Conservation (phyloP, 2,329 filamentous ascomycete species). For the Ilyonectria sp. region DNA sequence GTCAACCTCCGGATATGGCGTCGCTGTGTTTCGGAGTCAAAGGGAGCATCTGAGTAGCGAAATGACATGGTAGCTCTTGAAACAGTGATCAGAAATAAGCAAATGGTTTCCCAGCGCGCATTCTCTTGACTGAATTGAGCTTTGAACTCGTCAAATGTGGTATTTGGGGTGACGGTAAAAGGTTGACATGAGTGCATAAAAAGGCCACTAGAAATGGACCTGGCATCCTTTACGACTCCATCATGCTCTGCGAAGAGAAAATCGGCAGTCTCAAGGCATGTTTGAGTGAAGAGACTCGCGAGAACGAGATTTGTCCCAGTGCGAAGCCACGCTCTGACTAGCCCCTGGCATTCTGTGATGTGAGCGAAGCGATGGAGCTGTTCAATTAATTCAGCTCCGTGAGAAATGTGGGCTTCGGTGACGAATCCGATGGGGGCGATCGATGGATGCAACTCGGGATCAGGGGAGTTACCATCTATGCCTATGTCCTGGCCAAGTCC, state of each 20-base stretch:
- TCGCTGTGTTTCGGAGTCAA: slow-evolving; percentile 31
- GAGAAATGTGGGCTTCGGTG: not conserved
- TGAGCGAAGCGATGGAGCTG: slow-evolving; percentile 7
- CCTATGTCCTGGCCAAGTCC: slow-evolving; percentile 5
- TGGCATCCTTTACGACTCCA: not conserved
- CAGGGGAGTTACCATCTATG: not conserved
- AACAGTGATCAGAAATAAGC: slow-evolving; percentile 42
- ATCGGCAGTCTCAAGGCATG: not conserved
- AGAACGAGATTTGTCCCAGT: slow-evolving; percentile 15
- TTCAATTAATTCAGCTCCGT: slow-evolving; percentile 10
- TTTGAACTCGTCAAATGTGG: slow-evolving; percentile 24
- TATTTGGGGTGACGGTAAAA: slow-evolving; percentile 12
- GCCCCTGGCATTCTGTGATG: not conserved
- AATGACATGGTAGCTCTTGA: slow-evolving; percentile 42
- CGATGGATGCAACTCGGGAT: not conserved
- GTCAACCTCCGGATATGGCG: slow-evolving; percentile 32
- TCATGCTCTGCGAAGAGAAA: not conserved
- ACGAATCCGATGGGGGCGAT: not conserved
- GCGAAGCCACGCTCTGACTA: slow-evolving; percentile 2
- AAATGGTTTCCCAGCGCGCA: slow-evolving; percentile 45
- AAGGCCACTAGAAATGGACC: slow-evolving; percentile 16
- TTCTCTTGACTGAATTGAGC: slow-evolving; percentile 33
- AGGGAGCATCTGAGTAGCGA: slow-evolving; percentile 18
- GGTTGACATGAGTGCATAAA: slow-evolving; percentile 27
- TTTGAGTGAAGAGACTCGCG: slow-evolving; percentile 7